Percentiles rank a stretch among this genome's conserved stretches.
phyloP scores from a whole-genome alignment of 768 basidiomycete species.

The Termitomyces sp. region DNA sequence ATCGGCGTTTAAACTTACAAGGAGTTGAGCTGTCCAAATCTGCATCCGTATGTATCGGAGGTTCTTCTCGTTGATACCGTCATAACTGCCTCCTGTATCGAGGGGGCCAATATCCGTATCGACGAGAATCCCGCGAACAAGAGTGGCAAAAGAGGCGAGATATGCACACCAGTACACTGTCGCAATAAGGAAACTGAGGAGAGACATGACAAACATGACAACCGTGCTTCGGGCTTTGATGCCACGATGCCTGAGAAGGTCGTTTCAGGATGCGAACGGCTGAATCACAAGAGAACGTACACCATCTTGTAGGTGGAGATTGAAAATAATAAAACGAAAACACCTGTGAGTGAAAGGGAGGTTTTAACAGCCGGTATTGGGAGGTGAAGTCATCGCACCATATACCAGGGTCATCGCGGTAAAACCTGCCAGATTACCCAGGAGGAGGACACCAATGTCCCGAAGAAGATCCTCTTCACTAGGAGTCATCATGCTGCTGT shows the following conservation, averaged over 20 bases:
- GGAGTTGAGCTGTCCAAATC: conserved; percentile 11
- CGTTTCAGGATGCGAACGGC: background rate
- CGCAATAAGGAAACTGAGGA: conserved; percentile 8
- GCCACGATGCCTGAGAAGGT: conserved; percentile 2
- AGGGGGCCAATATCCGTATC: conserved; percentile 14
- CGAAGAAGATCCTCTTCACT: conserved; percentile 9
- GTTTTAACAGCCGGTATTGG: background rate
- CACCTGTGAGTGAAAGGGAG: background rate
- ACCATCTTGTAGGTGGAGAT: conserved; percentile 11
- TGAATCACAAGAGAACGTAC: conserved; percentile 1
- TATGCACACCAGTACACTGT: conserved; percentile 14
- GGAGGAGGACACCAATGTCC: conserved; percentile 10
- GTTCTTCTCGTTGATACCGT: conserved; percentile 13
- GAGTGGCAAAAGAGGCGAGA: conserved; percentile 13
- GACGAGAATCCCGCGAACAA: conserved; percentile 13
- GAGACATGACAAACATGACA: background rate
- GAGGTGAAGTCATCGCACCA: background rate
- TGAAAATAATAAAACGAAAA: conserved; percentile 12
- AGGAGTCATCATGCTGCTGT: conserved; percentile 1
- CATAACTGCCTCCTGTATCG: conserved; percentile 9
- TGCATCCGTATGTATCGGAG: conserved; percentile 11
- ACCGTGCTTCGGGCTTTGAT: conserved; percentile 1
- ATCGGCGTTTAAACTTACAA: background rate
- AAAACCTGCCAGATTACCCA: conserved; percentile 12
- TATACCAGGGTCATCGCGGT: conserved; percentile 15